A percentile compares a stretch with the other conserved stretches of the same genome.
These are phyloP conservation scores for Mucor racemosus DNA, from an alignment of 371 early-diverging fungal species.

Conservation along the genomic window DNA sequence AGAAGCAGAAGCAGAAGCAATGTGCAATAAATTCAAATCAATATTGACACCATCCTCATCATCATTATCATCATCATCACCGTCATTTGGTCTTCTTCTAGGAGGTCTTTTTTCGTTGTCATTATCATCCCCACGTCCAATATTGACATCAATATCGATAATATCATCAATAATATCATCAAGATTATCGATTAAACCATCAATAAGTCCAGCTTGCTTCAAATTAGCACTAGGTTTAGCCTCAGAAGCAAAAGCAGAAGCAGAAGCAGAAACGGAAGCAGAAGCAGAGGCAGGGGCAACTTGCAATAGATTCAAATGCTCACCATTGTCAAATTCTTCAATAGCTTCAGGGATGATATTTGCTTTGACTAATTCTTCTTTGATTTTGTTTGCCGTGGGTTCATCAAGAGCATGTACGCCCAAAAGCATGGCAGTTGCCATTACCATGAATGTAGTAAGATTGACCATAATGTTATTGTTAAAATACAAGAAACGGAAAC, in stretches of 20 bases:
- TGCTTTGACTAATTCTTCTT: slow-evolving; percentile 9
- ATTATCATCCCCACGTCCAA: background rate
- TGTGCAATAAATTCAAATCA: background rate
- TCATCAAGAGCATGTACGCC: slow-evolving; percentile 18
- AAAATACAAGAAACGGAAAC: background rate
- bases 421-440: slow-evolving; percentile 14
- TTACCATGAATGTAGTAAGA: slow-evolving; percentile 6
- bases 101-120: background rate
- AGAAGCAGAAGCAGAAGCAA: background rate
- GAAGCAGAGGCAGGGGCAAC: background rate
- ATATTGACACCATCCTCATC: background rate
- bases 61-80: background rate
- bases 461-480: slow-evolving; percentile 4
- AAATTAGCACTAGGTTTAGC: background rate
- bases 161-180: background rate
- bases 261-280: background rate
- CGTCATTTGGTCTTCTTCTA: background rate
- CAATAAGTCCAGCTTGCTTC: background rate
- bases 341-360: slow-evolving; percentile 27
- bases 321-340: slow-evolving; percentile 29
- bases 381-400: slow-evolving; percentile 7
- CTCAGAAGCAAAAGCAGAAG: background rate
- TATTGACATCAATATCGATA: background rate
- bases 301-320: slow-evolving; percentile 7
- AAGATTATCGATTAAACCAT: background rate